Conservation (phyloP, 2,329 filamentous ascomycete genomes). For the Xylaria sp. region DNA sequence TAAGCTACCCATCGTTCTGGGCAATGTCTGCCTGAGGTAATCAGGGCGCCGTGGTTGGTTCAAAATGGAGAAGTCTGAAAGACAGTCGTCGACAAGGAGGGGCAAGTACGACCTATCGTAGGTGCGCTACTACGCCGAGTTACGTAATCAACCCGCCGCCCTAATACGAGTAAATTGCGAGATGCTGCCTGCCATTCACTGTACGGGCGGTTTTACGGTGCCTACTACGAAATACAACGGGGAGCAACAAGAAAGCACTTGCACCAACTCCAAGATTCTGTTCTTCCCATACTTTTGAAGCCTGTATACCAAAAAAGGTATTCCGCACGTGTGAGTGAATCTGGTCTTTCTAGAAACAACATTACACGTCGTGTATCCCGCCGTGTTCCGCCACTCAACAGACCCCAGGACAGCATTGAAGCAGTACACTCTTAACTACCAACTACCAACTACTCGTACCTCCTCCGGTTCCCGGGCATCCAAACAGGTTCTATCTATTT, state of each 20-base stretch:
- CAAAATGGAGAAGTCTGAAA: no score
- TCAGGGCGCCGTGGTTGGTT: no score
- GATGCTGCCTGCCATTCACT: no score
- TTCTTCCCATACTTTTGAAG: neutral
- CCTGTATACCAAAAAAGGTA: neutral
- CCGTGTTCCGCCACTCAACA: neutral
- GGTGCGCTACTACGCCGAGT: no score
- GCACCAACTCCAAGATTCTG: neutral
- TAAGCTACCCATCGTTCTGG: no score
- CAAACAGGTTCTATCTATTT: conserved; percentile 2
- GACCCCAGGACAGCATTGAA: neutral
- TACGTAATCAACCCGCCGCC: no score
- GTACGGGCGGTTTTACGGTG: no score
- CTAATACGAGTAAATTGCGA: no score
- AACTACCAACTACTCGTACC: neutral
- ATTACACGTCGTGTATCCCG: neutral
- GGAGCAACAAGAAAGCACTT: neutral
- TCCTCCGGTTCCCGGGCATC: neutral
- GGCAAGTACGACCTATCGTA: no score
- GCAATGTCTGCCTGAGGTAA: no score
- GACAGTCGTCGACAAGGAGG: no score
- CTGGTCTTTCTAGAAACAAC: neutral
- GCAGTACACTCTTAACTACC: neutral
- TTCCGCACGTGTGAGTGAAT: neutral
- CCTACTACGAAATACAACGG: no score